These are phyloP conservation scores for Vicia faba DNA, from an alignment of 306 rosid species.

Conservation along the genomic window DNA sequence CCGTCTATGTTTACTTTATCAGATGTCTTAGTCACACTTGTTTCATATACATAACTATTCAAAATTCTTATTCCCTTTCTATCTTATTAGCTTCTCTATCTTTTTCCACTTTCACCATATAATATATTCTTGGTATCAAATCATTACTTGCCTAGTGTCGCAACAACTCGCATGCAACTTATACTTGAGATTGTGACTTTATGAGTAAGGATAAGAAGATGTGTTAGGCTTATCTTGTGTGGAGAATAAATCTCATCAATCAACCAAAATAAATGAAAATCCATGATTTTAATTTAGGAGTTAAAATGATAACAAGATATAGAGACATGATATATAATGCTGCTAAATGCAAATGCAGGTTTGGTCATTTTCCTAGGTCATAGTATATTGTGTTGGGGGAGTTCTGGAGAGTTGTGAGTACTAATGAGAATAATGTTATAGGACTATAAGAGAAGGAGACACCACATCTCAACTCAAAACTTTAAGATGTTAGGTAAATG, in stretches of 20 bases:
- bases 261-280: background rate
- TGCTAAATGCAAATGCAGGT: background rate
- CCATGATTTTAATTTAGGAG: background rate
- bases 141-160: constrained; percentile 18
- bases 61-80: constrained; percentile 45
- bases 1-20: constrained; percentile 42
- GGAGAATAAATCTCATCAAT: constrained; percentile 25
- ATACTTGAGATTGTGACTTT: constrained; percentile 1
- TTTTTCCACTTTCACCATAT: constrained; percentile 38
- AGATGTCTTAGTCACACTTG: constrained; percentile 19
- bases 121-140: constrained; percentile 43
- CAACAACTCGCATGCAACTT: constrained; percentile 36
- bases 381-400: too few species aligned
- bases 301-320: constrained; percentile 5
- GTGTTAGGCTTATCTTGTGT: constrained; percentile 16
- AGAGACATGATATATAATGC: background rate
- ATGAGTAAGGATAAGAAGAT: constrained; percentile 24
- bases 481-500: too few species aligned
- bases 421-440: too few species aligned
- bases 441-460: too few species aligned
- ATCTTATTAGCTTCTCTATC: constrained; percentile 37
- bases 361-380: background rate
- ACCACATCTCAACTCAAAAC: too few species aligned
- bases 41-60: constrained; percentile 29
- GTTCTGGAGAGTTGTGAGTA: too few species aligned